phyloP scores from a whole-genome alignment of 2,329 filamentous ascomycete species.

The Thielaviopsis ethacetica region DNA sequence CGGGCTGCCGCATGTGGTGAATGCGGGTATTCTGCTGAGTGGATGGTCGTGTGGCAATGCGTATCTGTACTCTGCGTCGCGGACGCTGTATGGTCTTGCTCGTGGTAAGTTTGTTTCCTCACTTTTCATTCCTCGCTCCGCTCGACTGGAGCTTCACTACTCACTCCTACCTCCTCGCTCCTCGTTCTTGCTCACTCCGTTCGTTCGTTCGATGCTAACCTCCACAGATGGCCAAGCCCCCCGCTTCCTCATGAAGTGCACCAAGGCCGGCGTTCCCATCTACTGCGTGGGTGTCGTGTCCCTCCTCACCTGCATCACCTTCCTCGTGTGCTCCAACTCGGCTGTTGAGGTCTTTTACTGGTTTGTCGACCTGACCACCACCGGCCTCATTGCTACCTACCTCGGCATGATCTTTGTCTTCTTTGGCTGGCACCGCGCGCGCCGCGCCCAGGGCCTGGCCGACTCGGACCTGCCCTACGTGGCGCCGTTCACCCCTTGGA shows the following conservation, averaged over 20 bases:
- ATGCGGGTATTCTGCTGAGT: constrained; percentile 25
- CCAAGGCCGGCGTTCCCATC: constrained; percentile 42
- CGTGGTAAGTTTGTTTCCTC: constrained; percentile 14
- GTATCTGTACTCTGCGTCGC: constrained; percentile 34
- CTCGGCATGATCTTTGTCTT: constrained; percentile 34
- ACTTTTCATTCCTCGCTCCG: not conserved
- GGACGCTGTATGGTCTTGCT: constrained; percentile 34
- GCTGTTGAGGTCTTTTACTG: constrained; percentile 34
- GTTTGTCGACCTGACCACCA: constrained; percentile 40
- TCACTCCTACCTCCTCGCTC: constrained; percentile 8
- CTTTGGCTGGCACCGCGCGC: constrained; percentile 33
- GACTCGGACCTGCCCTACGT: constrained; percentile 32
- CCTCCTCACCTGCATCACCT: constrained; percentile 35
- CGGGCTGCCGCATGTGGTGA: constrained; percentile 43
- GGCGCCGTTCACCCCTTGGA: constrained; percentile 21
- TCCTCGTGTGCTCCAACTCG: constrained; percentile 32
- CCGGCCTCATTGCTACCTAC: constrained; percentile 44
- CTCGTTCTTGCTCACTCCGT: too few relatives aligned
- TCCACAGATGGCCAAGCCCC: constrained; percentile 29
- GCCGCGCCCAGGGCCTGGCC: constrained; percentile 33
- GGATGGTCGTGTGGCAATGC: constrained; percentile 32
- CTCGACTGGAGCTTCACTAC: too few relatives aligned
- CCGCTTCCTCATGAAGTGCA: constrained; percentile 39
- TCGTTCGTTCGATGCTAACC: too few relatives aligned
- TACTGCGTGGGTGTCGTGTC: constrained; percentile 39